Percentiles rank a stretch among this genome's conserved stretches.
Conservation (phyloP, 2,329 filamentous ascomycete species). For the Apiospora sp. region DNA sequence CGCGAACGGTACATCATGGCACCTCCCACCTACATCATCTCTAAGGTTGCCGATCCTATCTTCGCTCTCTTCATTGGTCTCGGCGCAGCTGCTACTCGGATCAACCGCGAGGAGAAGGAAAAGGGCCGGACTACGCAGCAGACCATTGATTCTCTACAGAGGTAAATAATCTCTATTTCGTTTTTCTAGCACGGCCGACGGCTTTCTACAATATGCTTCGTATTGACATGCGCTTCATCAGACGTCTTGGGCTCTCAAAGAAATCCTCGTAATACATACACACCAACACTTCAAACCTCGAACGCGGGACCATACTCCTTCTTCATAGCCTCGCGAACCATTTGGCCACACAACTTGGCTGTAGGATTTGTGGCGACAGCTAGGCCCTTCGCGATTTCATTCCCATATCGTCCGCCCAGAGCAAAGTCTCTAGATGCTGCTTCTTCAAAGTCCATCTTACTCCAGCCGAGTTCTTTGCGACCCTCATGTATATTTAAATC, state of each 20-base stretch:
- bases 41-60: slow-evolving; percentile 64
- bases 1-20: slow-evolving; percentile 50
- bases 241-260: slow-evolving; percentile 17
- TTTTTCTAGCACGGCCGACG: neutral
- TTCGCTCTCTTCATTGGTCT: slow-evolving; percentile 66
- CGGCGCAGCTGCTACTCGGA: slow-evolving; percentile 62
- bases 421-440: slow-evolving; percentile 69
- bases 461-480: slow-evolving; percentile 59
- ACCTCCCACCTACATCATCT: slow-evolving; percentile 66
- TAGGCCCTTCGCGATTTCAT: slow-evolving; percentile 69
- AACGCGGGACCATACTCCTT: slow-evolving; percentile 69
- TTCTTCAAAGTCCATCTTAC: slow-evolving; percentile 65
- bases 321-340: slow-evolving; percentile 74
- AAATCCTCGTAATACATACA: slow-evolving; percentile 18
- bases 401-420: slow-evolving; percentile 70
- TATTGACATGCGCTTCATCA: neutral
- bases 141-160: slow-evolving; percentile 56
- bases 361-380: slow-evolving; percentile 73
- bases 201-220: neutral
- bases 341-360: slow-evolving; percentile 73
- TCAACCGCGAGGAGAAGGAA: slow-evolving; percentile 67
- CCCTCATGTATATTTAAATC: slow-evolving; percentile 47
- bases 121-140: slow-evolving; percentile 62
- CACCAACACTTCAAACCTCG: slow-evolving; percentile 41
- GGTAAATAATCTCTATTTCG: slow-evolving; percentile 40